phyloP scores from a whole-genome alignment of 2,329 filamentous ascomycete genomes.

The Elsinoe fawcettii region DNA sequence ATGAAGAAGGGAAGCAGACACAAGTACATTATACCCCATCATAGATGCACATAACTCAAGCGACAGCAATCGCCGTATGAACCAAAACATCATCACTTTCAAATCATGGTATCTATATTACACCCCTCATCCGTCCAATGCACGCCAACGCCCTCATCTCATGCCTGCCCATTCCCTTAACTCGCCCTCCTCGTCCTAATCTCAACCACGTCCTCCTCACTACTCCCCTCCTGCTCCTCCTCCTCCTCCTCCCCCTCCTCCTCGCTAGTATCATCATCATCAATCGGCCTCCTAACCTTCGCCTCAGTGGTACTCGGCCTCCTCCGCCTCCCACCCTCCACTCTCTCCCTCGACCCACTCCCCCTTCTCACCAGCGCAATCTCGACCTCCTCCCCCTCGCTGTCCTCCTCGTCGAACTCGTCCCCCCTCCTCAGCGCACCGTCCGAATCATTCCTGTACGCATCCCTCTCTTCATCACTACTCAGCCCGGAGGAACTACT shows the following conservation, averaged over 20 bases:
- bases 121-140: neutral
- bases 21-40: neutral
- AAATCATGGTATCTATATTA: constrained; percentile 12
- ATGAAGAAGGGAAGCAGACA: neutral
- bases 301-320: constrained; percentile 31
- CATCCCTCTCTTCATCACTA: constrained; percentile 21
- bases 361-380: constrained; percentile 6
- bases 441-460: constrained; percentile 26
- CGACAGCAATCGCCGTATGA: neutral
- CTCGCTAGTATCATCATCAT: constrained; percentile 26
- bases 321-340: constrained; percentile 24
- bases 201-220: constrained; percentile 21
- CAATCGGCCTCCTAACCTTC: constrained; percentile 26
- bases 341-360: constrained; percentile 21
- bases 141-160: neutral
- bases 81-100: neutral
- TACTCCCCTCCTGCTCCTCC: constrained; percentile 18
- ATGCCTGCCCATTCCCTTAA: constrained; percentile 11
- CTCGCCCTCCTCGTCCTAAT: constrained; percentile 28
- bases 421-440: constrained; percentile 4
- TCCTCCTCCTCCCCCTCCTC: constrained; percentile 21
- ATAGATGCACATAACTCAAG: neutral
- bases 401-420: constrained; percentile 16
- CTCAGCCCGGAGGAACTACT: constrained; percentile 25
- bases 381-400: constrained; percentile 47